Percentiles rank a stretch among this genome's conserved stretches.
Evolutionary conservation across 192 early-diverging fungal species (phyloP).

Genomic region (Backusella sp.): DNA sequence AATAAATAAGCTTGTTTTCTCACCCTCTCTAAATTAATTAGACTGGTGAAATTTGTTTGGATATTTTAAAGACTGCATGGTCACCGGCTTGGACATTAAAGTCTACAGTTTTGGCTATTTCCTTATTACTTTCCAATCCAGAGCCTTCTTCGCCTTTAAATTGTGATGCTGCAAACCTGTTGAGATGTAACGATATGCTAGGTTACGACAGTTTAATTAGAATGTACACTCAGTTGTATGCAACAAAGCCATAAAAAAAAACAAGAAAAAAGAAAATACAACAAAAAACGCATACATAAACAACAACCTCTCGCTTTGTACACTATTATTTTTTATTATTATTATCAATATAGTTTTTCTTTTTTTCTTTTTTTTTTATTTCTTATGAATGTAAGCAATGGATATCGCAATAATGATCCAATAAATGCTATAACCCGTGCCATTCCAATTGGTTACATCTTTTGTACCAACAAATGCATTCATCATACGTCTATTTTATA

Average conservation of each 20-base stretch:
- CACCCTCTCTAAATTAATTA: constrained; percentile 26
- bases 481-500: not conserved
- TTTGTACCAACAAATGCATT: not conserved
- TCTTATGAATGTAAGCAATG: not conserved
- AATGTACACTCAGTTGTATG: constrained; percentile 83
- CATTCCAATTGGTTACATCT: not conserved
- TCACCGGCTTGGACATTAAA: constrained; percentile 93
- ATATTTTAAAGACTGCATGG: constrained; percentile 93
- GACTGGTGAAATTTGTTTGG: constrained; percentile 96
- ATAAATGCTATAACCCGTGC: constrained; percentile 5
- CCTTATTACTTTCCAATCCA: constrained; percentile 79
- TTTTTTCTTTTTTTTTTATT: not conserved
- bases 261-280: not conserved
- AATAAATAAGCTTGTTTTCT: not conserved
- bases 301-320: not conserved
- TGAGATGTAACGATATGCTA: constrained; percentile 81
- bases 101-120: constrained; percentile 81
- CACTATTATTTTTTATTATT: not conserved
- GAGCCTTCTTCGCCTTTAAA: constrained; percentile 91
- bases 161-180: constrained; percentile 92
- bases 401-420: not conserved
- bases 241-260: constrained; percentile 22
- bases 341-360: not conserved
- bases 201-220: constrained; percentile 86
- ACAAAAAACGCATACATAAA: not conserved